Percentiles rank a stretch among this genome's conserved stretches.
Evolutionary conservation across 2,329 filamentous ascomycete genomes (phyloP).

Genomic region (Fusarium buharicum): DNA sequence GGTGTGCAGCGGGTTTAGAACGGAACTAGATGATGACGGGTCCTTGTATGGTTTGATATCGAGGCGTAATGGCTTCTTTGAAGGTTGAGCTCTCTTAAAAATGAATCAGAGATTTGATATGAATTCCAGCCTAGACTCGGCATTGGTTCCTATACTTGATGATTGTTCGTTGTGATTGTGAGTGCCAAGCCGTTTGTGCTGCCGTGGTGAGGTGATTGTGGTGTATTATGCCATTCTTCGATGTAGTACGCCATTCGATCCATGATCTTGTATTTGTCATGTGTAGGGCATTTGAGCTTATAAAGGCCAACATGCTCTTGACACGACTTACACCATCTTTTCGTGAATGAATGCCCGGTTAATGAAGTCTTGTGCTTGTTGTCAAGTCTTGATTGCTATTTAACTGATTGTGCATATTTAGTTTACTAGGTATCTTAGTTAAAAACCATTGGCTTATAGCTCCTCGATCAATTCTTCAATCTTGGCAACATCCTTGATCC

Average conservation of each 20-base stretch:
- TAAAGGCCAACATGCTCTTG: background rate
- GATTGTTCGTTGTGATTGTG: slow-evolving; percentile 2
- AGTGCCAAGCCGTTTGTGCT: background rate
- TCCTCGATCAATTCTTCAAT: slow-evolving; percentile 71
- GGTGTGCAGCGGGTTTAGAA: slow-evolving; percentile 52
- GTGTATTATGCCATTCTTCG: too few relatives aligned
- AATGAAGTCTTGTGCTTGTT: background rate
- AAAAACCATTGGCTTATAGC: slow-evolving; percentile 22
- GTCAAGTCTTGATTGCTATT: background rate
- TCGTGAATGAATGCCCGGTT: too few relatives aligned
- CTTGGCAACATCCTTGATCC: slow-evolving; percentile 72
- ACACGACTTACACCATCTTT: too few relatives aligned
- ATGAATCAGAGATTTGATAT: slow-evolving; percentile 51
- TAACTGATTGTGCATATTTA: background rate
- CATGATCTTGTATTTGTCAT: background rate
- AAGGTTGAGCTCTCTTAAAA: slow-evolving; percentile 50
- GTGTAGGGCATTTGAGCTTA: too few relatives aligned
- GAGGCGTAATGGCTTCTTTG: slow-evolving; percentile 54
- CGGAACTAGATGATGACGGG: slow-evolving; percentile 40
- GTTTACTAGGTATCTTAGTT: background rate
- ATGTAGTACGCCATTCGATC: too few relatives aligned
- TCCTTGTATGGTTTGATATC: slow-evolving; percentile 51
- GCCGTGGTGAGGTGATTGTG: slow-evolving; percentile 3
- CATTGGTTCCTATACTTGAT: slow-evolving; percentile 29
- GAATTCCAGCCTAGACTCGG: slow-evolving; percentile 42